These are phyloP conservation scores for Crithidia acanthocephali DNA, from an alignment of 208 protist species.

Conservation along the genomic window DNA sequence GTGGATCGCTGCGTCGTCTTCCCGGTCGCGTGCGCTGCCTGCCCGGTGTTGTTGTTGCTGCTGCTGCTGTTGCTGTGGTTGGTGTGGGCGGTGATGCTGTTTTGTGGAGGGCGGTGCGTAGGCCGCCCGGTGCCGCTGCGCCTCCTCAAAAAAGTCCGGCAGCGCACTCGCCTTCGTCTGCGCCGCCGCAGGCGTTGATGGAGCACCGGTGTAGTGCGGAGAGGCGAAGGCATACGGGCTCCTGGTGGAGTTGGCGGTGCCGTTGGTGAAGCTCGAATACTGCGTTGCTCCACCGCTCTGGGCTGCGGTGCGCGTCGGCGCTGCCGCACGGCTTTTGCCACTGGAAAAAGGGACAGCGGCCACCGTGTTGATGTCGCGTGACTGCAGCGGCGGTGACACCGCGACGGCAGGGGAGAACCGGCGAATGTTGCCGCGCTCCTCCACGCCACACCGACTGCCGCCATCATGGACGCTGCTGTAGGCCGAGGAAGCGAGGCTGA, in stretches of 20 bases:
- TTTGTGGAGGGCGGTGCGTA: slow-evolving; percentile 1
- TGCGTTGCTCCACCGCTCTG: too few species aligned
- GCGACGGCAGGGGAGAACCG: not conserved
- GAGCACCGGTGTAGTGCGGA: not conserved
- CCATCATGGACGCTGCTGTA: slow-evolving; percentile 3
- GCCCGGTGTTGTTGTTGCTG: not conserved
- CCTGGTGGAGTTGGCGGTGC: too few species aligned
- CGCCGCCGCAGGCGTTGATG: not conserved
- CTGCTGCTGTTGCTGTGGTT: not conserved
- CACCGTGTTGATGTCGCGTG: slow-evolving; percentile 19
- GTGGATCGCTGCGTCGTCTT: slow-evolving; percentile 38
- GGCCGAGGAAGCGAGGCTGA: slow-evolving; percentile 34
- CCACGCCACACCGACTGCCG: not conserved
- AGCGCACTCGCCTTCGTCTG: not conserved
- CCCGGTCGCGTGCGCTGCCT: not conserved
- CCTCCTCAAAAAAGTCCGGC: slow-evolving; percentile 26
- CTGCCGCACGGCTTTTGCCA: not conserved
- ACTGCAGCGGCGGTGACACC: slow-evolving; percentile 9
- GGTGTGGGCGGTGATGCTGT: too few species aligned
- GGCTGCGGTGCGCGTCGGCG: not conserved
- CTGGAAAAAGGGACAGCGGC: not conserved
- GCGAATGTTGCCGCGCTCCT: not conserved
- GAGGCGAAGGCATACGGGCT: too few species aligned
- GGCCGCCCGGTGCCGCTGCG: not conserved
- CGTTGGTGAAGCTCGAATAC: too few species aligned